phyloP scores from a whole-genome alignment of 352 stramenopile species.

The Blastocystis sp. region DNA sequence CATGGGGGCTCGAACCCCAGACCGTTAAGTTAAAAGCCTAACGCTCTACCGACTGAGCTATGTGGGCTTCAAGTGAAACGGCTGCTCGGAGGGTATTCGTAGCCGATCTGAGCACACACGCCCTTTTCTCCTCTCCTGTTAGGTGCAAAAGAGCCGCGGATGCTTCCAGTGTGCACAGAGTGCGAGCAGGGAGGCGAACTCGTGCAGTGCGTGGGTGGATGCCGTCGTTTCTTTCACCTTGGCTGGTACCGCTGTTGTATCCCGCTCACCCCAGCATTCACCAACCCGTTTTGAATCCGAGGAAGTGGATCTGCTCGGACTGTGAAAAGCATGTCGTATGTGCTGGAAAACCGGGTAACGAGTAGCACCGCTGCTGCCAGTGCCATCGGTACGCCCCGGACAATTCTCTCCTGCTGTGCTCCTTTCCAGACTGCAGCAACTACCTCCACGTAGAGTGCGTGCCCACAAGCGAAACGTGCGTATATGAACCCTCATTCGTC shows the following conservation, averaged over 20 bases:
- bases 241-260: background rate
- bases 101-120: background rate
- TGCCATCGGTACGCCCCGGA: slow-evolving; percentile 22
- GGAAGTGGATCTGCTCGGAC: slow-evolving; percentile 33
- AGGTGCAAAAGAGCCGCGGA: background rate
- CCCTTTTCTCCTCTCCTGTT: background rate
- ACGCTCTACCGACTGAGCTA: slow-evolving; percentile 24
- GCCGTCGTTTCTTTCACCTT: slow-evolving; percentile 31
- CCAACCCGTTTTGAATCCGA: background rate
- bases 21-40: slow-evolving; percentile 68
- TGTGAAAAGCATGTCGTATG: slow-evolving; percentile 50
- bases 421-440: background rate
- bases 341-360: background rate
- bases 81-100: background rate
- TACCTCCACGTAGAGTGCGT: slow-evolving; percentile 1
- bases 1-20: slow-evolving; percentile 68
- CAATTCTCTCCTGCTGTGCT: slow-evolving; percentile 20
- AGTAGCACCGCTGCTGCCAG: slow-evolving; percentile 35
- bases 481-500: background rate
- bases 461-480: background rate
- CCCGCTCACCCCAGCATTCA: background rate
- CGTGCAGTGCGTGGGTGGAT: slow-evolving; percentile 10
- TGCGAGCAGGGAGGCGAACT: background rate
- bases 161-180: background rate
- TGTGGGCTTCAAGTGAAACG: background rate